phyloP scores from a whole-genome alignment of 345 rosid species.

The Carallia pectinifolia region DNA sequence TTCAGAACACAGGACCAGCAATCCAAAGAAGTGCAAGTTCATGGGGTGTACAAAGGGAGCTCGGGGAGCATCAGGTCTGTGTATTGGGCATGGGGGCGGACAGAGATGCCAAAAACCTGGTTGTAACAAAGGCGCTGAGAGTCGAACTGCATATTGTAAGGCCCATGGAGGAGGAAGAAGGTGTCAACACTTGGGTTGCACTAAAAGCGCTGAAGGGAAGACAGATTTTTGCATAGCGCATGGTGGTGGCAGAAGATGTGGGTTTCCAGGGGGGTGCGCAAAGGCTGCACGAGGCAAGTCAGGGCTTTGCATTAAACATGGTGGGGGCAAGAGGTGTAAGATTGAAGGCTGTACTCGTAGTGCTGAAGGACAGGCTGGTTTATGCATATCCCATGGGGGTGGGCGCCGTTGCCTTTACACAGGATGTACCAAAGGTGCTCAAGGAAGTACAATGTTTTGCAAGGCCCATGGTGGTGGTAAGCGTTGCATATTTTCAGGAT shows the following conservation, averaged over 20 bases:
- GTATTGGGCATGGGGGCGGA: slow-evolving; percentile 97
- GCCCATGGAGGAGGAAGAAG: slow-evolving; percentile 96
- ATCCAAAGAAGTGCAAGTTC: slow-evolving; percentile 67
- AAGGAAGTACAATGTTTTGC: slow-evolving; percentile 90
- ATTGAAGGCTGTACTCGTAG: slow-evolving; percentile 76
- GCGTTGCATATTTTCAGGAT: slow-evolving; percentile 85
- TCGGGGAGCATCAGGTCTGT: slow-evolving; percentile 85
- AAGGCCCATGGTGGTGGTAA: slow-evolving; percentile 98
- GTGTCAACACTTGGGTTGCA: slow-evolving; percentile 89
- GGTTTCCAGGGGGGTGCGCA: slow-evolving; percentile 59
- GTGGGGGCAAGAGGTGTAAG: slow-evolving; percentile 94
- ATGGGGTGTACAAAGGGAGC: slow-evolving; percentile 85
- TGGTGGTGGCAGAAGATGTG: slow-evolving; percentile 92
- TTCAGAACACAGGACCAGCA: slow-evolving; percentile 46
- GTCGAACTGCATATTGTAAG: slow-evolving; percentile 92
- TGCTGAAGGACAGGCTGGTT: slow-evolving; percentile 94
- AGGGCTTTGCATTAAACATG: slow-evolving; percentile 91
- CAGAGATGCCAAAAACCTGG: slow-evolving; percentile 87
- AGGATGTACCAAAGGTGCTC: slow-evolving; percentile 80
- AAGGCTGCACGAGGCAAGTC: slow-evolving; percentile 96
- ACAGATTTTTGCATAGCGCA: slow-evolving; percentile 88
- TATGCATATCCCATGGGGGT: slow-evolving; percentile 97
- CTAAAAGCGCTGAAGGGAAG: slow-evolving; percentile 94
- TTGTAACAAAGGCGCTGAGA: slow-evolving; percentile 90
- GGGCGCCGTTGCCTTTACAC: slow-evolving; percentile 76